Base-by-base conservation (phyloP, 2,329 filamentous ascomycete species). In the Leptographium lundbergii region DNA sequence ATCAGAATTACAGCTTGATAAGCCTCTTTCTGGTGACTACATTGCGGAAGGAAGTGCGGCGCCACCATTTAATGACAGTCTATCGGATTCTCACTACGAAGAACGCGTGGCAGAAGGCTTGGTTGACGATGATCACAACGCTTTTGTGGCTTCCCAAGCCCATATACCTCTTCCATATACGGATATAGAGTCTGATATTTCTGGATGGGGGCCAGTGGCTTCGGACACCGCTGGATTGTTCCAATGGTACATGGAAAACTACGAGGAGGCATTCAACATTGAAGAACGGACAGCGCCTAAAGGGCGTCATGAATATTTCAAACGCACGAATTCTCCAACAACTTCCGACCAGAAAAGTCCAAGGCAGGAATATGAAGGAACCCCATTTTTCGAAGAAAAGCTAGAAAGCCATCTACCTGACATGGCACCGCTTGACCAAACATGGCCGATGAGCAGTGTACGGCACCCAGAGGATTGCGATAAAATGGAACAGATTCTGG, bases 111-210 rank as follows among this genome's bases (percentile, higher is more conserved):
- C 9, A 2, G 59, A 61, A 3, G 14, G 9, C 3, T 45, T 63
- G 0, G 24, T 61, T 3, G n/a, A 6, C 2, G 2, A 60, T 6
- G 58, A 58, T 19, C 58, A 58, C 9, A 54, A 54, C 32, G 47
- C 56, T 0, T 9, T 25, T 27, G 6, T 36, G n/a, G 39, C 39
- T 7, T 39, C 32, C 1, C 62, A 59, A n/a, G 61, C 59, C 4
- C 61, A 57, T 9, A 19, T 64, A 2, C 50, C 58, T 1, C 36
- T 61, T 4, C 59, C 61, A 0, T 17, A 13, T 1, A 32, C 55
- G 6, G 32, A 56, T 1, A 17, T 42, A 0, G 34, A 54, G 7
- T 19, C 54, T 0, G 42, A 9, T 5, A 25, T 39, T 7, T 54
- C 54, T 5, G 22, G 2, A 1, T 59, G 58, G 60, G n/a, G 55